phyloP scores from a whole-genome alignment of 1,139 yeast species.

The Diutina neorugosa region DNA sequence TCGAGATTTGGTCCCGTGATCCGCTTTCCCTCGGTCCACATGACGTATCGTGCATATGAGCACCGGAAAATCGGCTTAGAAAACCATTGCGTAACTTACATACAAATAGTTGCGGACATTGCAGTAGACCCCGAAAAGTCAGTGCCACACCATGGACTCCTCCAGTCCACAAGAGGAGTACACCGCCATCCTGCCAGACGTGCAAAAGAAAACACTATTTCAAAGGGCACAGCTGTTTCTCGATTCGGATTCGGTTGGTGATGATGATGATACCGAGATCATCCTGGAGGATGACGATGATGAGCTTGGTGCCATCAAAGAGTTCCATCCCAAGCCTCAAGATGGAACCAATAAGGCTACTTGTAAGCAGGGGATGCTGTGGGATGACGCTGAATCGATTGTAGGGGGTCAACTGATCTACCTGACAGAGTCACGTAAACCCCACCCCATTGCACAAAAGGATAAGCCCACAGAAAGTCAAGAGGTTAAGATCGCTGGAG shows the following conservation, averaged over 20 bases:
- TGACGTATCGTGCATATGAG: neutral
- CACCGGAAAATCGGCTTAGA: neutral
- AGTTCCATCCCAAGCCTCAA: neutral
- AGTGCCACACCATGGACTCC: neutral
- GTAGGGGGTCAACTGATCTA: slow-evolving; percentile 2
- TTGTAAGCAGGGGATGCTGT: neutral
- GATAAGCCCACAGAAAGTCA: neutral
- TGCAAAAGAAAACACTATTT: neutral
- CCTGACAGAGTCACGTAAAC: neutral
- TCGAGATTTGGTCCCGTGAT: neutral
- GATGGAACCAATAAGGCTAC: neutral
- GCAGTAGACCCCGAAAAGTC: neutral
- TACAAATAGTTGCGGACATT: neutral
- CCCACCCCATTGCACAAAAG: neutral
- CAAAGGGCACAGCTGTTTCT: neutral
- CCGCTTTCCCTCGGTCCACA: neutral
- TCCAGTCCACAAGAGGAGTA: neutral
- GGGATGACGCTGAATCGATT: neutral
- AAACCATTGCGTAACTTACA: neutral
- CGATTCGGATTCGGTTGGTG: neutral
- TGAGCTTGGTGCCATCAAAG: neutral
- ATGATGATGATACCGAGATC: neutral
- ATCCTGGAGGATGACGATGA: neutral
- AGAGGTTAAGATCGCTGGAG: neutral
- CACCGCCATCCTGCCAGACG: neutral